These are phyloP conservation scores for Schrenkiella parvula DNA, from an alignment of 345 rosid species.

Conservation along the genomic window DNA sequence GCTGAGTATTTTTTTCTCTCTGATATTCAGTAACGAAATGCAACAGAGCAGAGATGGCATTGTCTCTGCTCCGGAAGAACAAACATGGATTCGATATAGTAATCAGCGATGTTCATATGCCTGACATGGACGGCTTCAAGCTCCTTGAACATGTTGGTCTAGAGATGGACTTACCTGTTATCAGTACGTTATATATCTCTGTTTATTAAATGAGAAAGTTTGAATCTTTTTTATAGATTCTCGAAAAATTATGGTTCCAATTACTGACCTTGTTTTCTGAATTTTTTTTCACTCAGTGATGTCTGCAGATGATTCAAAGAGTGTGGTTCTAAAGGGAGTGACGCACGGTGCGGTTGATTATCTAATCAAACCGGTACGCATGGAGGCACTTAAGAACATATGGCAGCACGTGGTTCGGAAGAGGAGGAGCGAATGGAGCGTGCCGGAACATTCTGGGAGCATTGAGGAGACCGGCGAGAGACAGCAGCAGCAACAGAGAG, in stretches of 20 bases:
- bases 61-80: conserved; percentile 50
- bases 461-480: conserved; percentile 41
- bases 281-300: background rate
- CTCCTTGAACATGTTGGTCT: conserved; percentile 69
- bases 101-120: conserved; percentile 89
- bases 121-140: conserved; percentile 86
- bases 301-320: conserved; percentile 23
- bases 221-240: background rate
- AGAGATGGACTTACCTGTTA: conserved; percentile 89
- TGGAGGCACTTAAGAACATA: conserved; percentile 74
- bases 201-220: background rate
- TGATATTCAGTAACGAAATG: conserved; percentile 73
- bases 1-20: background rate
- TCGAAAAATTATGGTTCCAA: background rate
- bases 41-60: conserved; percentile 77
- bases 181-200: conserved; percentile 43
- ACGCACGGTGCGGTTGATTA: conserved; percentile 86
- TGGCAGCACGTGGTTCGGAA: conserved; percentile 83
- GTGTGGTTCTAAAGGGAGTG: conserved; percentile 65
- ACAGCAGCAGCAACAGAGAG: conserved; percentile 41
- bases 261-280: background rate
- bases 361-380: conserved; percentile 72
- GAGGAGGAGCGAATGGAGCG: conserved; percentile 54
- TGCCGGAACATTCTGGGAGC: conserved; percentile 56
- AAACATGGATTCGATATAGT: conserved; percentile 64